phyloP scores from a whole-genome alignment of 2,329 filamentous ascomycete species.

The Calonectria pteridis region DNA sequence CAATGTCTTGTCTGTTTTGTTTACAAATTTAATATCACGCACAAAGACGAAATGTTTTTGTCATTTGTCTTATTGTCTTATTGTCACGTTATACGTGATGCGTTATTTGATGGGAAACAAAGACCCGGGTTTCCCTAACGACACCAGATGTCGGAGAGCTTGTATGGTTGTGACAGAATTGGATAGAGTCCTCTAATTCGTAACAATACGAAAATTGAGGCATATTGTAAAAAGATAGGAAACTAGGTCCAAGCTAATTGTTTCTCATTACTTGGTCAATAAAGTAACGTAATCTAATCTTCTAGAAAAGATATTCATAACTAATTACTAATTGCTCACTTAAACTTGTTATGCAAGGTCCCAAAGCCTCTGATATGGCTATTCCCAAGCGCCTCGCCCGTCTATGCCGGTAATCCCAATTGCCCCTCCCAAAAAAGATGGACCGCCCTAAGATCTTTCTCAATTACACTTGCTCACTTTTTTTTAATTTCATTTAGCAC shows the following conservation, averaged over 20 bases:
- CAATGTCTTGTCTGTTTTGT: constrained; percentile 6
- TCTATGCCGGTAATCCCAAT: neutral
- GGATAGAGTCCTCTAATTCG: neutral
- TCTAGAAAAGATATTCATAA: neutral
- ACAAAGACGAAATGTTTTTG: neutral
- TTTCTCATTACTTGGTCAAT: neutral
- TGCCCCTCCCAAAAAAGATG: neutral
- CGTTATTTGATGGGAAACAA: neutral
- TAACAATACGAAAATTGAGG: neutral
- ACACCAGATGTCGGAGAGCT: neutral
- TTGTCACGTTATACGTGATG: neutral
- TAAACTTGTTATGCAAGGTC: neutral
- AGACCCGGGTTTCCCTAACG: neutral
- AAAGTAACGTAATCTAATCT: neutral
- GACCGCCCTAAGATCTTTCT: neutral
- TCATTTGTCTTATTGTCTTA: neutral
- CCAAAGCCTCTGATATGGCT: neutral
- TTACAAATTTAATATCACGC: neutral
- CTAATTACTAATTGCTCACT: neutral
- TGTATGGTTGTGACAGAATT: neutral
- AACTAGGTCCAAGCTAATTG: too few species aligned
- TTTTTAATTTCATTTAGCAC: neutral
- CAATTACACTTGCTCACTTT: neutral
- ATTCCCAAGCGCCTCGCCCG: neutral
- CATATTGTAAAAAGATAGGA: neutral